These are phyloP conservation scores for Monilinia vaccinii-corymbosi DNA, from an alignment of 2,329 filamentous ascomycete genomes.

Conservation along the genomic window DNA sequence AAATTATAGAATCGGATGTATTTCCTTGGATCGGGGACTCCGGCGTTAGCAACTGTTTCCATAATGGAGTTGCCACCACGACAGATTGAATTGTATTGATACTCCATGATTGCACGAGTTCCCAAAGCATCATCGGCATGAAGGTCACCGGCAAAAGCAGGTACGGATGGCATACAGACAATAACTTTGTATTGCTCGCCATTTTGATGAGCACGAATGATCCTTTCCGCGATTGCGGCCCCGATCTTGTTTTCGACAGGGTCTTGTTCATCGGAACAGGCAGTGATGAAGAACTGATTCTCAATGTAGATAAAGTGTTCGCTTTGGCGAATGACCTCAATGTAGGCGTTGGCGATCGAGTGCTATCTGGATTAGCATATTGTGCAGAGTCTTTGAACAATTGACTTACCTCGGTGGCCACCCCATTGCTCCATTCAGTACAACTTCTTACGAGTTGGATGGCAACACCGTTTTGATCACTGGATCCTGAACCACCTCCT, in stretches of 20 bases:
- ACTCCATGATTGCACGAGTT: conserved; percentile 81
- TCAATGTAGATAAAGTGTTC: conserved; percentile 73
- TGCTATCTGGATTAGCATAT: conserved; percentile 35
- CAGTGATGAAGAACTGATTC: conserved; percentile 83
- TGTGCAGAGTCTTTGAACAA: not conserved
- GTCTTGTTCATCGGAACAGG: conserved; percentile 58
- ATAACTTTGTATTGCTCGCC: conserved; percentile 64
- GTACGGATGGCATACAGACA: conserved; percentile 70
- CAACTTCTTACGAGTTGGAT: conserved; percentile 36
- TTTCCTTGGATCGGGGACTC: conserved; percentile 55
- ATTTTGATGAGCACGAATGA: conserved; percentile 58
- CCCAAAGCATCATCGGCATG: conserved; percentile 63
- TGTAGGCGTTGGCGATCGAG: conserved; percentile 81
- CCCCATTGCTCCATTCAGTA: conserved; percentile 51
- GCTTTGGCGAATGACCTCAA: conserved; percentile 58
- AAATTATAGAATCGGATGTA: conserved; percentile 84
- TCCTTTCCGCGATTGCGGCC: conserved; percentile 67
- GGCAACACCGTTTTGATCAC: conserved; percentile 37
- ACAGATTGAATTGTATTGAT: conserved; percentile 73
- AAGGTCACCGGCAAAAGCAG: conserved; percentile 74
- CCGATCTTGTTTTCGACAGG: conserved; percentile 73
- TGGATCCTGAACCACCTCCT: conserved; percentile 21
- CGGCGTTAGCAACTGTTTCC: conserved; percentile 55
- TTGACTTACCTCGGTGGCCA: conserved; percentile 40
- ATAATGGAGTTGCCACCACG: conserved; percentile 71